These are phyloP conservation scores for Daldinia bambusicola DNA, from an alignment of 495 filamentous ascomycete species.

Conservation along the genomic window DNA sequence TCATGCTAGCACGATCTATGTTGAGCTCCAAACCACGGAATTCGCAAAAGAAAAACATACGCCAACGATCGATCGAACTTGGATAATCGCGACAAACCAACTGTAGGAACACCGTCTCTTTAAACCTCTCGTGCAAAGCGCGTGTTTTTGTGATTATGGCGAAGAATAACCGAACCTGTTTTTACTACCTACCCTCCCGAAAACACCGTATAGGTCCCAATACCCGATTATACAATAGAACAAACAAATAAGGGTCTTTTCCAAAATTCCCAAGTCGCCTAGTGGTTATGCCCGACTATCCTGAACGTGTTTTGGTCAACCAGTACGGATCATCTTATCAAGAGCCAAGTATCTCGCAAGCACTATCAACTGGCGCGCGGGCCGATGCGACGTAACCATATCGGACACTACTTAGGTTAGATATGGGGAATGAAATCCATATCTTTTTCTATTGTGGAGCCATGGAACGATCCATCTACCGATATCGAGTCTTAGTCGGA, in stretches of 20 bases:
- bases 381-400: slow-evolving; percentile 1
- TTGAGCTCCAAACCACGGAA: neutral
- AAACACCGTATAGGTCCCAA: neutral
- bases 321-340: neutral
- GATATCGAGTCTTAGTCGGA: slow-evolving; percentile 1
- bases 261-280: neutral
- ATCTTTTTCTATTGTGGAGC: slow-evolving; percentile 3
- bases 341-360: neutral
- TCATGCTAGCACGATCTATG: neutral
- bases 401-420: slow-evolving; percentile 1
- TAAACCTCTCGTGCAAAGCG: neutral
- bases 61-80: neutral
- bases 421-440: neutral
- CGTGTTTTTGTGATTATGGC: neutral
- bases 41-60: neutral
- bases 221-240: neutral
- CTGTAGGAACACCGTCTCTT: neutral
- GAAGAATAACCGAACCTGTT: neutral
- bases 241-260: neutral
- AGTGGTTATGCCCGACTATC: too few relatives aligned
- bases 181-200: too few relatives aligned
- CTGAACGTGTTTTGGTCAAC: neutral
- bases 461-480: neutral
- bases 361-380: neutral
- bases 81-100: neutral